Base-by-base conservation (phyloP, 2,329 filamentous ascomycete species). In the Hirsutella rhossiliensis region DNA sequence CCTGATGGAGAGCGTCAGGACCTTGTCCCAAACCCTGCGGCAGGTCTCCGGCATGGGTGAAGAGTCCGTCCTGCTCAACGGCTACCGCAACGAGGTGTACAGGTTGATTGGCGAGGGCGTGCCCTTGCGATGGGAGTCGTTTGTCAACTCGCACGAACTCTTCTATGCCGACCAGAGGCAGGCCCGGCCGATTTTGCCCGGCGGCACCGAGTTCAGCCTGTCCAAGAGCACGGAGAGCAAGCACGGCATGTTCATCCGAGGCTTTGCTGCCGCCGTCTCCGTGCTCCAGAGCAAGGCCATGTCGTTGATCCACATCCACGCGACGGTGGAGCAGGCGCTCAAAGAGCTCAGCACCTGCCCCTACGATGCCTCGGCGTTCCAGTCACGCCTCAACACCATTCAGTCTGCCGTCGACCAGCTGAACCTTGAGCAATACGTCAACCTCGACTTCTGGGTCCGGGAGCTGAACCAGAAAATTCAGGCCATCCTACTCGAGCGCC, bases 1-100 rank as follows among this genome's bases (percentile, higher is more conserved):
- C 58, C 68, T 99, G 52, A 98, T 98, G 88, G 92, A 99, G 66
- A 97, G 88, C 56, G 87, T 97, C n/a, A 79, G 89, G 46, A 97
- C 88, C 0, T 83, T 94, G 50, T 78, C 87, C 2, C 90, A 97
- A 63, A 96, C 88, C 0, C 82, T 84, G 53, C 81, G 87, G 28
- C 80, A 85, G 42, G 94, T 98, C 47, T 72, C 79, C 17, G 78
- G 84, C 44, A 90, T 98, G 86, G 77, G 82, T 11, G 85, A 90
- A 52, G 88, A 96, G 46, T 80, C 88, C 1, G 82, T 94, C 41
- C 71, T 99, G 19, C 73, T 98, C 20, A 88, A 86, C 57, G 88
- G 90, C 20, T 94, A 97, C 58, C 80, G 88, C 52, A 95, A 94
- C 51, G 87, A 96, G 48, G 87, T 92, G 1, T 89, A 95, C 56